Conservation (phyloP, 2,329 filamentous ascomycete species). For the Zymoseptoria passerinii region DNA sequence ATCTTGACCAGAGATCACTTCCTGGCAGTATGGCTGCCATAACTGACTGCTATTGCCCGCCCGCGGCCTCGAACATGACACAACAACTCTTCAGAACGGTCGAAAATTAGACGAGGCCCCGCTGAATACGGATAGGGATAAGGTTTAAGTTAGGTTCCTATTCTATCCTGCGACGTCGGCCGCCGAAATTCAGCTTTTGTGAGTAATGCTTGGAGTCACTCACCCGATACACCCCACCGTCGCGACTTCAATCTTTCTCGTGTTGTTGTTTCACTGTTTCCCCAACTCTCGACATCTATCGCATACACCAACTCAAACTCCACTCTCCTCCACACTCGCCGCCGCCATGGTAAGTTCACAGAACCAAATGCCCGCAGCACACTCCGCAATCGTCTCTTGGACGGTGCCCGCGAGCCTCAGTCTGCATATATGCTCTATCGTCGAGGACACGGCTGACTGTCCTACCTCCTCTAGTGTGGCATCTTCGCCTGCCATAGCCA, state of each 20-base stretch:
- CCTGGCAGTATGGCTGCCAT: too few species aligned
- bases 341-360: not conserved
- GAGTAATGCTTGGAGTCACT: not conserved
- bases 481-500: slow-evolving; percentile 93
- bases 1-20: too few species aligned
- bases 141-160: too few species aligned
- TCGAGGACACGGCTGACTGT: not conserved
- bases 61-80: too few species aligned
- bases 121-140: too few species aligned
- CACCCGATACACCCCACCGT: not conserved
- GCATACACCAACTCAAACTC: not conserved
- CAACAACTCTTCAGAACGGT: too few species aligned
- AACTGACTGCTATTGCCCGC: too few species aligned
- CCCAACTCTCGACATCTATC: not conserved
- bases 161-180: too few species aligned
- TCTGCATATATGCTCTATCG: not conserved
- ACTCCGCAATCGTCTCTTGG: not conserved
- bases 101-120: too few species aligned
- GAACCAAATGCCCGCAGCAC: not conserved
- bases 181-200: too few species aligned
- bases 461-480: slow-evolving; percentile 56
- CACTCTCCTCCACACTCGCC: not conserved
- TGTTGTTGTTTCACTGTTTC: not conserved
- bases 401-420: not conserved
- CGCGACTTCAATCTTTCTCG: not conserved